Percentiles rank a stretch among this genome's conserved stretches.
Evolutionary conservation across 2,329 filamentous ascomycete genomes (phyloP).

Genomic region (Paecilomyces sp.): DNA sequence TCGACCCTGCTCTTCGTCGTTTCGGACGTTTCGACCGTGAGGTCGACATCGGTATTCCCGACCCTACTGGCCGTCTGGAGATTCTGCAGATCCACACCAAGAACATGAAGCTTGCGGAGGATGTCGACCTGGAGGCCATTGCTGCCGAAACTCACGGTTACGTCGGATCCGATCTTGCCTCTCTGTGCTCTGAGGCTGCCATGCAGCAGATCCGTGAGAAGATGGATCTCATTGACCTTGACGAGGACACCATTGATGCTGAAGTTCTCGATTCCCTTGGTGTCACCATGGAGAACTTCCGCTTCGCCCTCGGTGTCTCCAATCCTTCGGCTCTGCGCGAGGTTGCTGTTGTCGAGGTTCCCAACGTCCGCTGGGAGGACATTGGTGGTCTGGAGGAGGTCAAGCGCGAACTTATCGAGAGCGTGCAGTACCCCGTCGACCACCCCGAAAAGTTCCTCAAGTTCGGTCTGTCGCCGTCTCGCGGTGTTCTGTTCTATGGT

Average conservation of each 20-base stretch:
- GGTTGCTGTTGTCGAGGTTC: conserved; percentile 97
- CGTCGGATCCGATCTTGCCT: conserved; percentile 95
- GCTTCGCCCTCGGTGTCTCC: conserved; percentile 92
- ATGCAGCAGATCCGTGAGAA: conserved; percentile 99
- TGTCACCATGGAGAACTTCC: conserved; percentile 99
- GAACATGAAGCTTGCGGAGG: conserved; percentile 99
- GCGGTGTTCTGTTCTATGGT: conserved; percentile 97
- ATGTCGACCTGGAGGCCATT: conserved; percentile 94
- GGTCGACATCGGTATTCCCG: conserved; percentile 95
- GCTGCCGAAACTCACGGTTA: conserved; percentile 98
- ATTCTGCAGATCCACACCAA: conserved; percentile 99
- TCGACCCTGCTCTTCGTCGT: conserved; percentile 93
- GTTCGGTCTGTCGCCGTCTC: conserved; percentile 94
- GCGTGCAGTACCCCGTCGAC: conserved; percentile 97
- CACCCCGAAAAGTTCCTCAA: conserved; percentile 99
- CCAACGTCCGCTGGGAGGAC: conserved; percentile 99
- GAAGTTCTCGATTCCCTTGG: conserved; percentile 97
- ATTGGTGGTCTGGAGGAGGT: conserved; percentile 97
- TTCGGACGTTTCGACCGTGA: conserved; percentile 99
- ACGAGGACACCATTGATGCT: conserved; percentile 97
- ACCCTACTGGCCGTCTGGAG: conserved; percentile 96
- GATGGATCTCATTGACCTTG: conserved; percentile 99
- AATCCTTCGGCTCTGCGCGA: conserved; percentile 98
- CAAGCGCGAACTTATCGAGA: conserved; percentile 99
- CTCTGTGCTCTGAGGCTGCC: conserved; percentile 95